Evolutionary conservation across 805 yeast genomes (phyloP).

Genomic region (Pichia nakasei): DNA sequence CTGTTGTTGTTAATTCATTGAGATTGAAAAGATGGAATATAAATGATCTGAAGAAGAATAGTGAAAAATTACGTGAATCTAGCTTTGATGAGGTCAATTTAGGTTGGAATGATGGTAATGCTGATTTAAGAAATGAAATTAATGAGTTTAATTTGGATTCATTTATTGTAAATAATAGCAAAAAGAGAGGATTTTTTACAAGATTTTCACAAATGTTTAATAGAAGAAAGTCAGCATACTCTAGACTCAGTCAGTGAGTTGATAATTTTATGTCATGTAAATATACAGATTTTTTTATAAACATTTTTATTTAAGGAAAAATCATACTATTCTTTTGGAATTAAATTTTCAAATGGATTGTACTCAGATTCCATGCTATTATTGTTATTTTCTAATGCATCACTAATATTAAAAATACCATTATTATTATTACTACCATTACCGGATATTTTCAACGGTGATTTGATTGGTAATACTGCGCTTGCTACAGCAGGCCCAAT

Average conservation of each 20-base stretch:
- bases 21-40: constrained; percentile 56
- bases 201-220: not conserved
- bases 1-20: constrained; percentile 78
- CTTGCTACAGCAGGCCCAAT: constrained; percentile 29
- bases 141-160: not conserved
- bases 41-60: not conserved
- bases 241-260: too few species aligned
- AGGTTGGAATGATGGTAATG: not conserved
- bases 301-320: too few species aligned
- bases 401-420: not conserved
- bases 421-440: not conserved
- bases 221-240: not conserved
- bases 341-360: constrained; percentile 20
- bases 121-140: not conserved
- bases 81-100: constrained; percentile 11
- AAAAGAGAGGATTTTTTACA: not conserved
- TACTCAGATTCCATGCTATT: constrained; percentile 9
- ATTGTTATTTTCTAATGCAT: not conserved
- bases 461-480: constrained; percentile 25
- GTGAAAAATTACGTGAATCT: not conserved
- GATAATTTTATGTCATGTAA: too few species aligned
- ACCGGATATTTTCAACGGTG: constrained; percentile 16
- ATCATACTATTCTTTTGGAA: not conserved
- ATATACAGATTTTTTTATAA: too few species aligned
- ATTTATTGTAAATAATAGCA: constrained; percentile 1